Evolutionary conservation across 2,329 filamentous ascomycete genomes (phyloP), one percentile per base, ranked within the genome.

Genomic region (Nemania sp.): DNA sequence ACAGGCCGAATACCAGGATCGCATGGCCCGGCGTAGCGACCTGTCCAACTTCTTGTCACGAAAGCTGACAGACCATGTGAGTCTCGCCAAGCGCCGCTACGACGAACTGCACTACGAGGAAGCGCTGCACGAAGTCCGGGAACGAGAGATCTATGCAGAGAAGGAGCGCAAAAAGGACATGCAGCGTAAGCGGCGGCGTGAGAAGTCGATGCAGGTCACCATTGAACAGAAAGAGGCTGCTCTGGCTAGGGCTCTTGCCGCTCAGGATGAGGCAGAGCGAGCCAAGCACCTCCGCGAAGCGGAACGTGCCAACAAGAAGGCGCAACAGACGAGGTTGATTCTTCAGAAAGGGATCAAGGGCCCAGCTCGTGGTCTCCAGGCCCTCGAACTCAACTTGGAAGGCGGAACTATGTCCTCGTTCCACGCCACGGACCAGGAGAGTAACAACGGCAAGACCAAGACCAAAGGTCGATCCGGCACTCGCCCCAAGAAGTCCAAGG

Each of bases 151-250:
- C 7, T 90, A 90, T 62, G 92, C 94, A 63, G 95, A 99, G 76
- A 99, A 99, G 79, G 95, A 99, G 77, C 91, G 95, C 66, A 99
- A 99, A 81, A 99, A 99, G 80, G 95, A 99, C 73, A 98, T 99
- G 92, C 95, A 99, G 75, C 90, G 95, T 65, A 99, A 98, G 80
- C 87, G 95, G 62, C 89, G 95, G 45, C 90, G 95, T 17, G 94
- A 98, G 75, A 97, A 97, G 79, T 96, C 94, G 4, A 92, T 97
- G 82, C 92, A 92, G 3, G 90, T 96, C 61, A 94, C 92, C 6
- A 90, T 96, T 69, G 94, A 97, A 73, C 89, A 92, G 73, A 95
- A 96, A 78, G 90, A 95, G 65, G 86, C 90, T 3, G 91, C 92
- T 3, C 81, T 96, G 46, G 87, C 89, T 64, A 89, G 89, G 66